A percentile compares a stretch with the other conserved stretches of the same genome.
phyloP scores from a whole-genome alignment of 1,284 basidiomycete species.

The Ustilago tritici region DNA sequence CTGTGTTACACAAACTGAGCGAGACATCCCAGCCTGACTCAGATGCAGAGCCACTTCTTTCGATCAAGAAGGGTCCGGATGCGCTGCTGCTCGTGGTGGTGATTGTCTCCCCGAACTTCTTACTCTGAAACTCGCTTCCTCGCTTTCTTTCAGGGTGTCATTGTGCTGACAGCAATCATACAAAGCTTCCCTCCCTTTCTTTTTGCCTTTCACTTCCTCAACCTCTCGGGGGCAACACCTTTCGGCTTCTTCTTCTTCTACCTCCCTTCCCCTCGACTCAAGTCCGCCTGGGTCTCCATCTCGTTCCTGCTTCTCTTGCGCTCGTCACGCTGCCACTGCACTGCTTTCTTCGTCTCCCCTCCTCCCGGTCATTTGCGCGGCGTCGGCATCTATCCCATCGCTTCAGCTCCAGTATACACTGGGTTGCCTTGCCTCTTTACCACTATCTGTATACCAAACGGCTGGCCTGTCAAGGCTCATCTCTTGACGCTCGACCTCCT shows the following conservation, averaged over 20 bases:
- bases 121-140: not conserved
- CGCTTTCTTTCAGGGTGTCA: not conserved
- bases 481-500: not conserved
- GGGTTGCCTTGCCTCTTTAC: conserved; percentile 7
- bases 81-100: too few relatives aligned
- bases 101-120: conserved; percentile 1
- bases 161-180: not conserved
- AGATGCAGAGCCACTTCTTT: too few relatives aligned
- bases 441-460: not conserved
- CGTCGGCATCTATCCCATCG: not conserved
- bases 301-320: too few relatives aligned
- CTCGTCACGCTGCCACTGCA: too few relatives aligned
- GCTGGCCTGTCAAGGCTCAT: not conserved
- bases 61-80: not conserved
- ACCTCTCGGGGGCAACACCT: not conserved
- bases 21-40: too few relatives aligned
- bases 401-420: not conserved
- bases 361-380: not conserved
- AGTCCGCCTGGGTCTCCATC: too few relatives aligned
- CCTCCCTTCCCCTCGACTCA: not conserved
- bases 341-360: not conserved
- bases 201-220: not conserved
- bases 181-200: not conserved
- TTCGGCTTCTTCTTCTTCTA: not conserved
- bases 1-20: too few relatives aligned